phyloP scores from a whole-genome alignment of 1,139 yeast genomes.

The Insectozyma bohioensis region DNA sequence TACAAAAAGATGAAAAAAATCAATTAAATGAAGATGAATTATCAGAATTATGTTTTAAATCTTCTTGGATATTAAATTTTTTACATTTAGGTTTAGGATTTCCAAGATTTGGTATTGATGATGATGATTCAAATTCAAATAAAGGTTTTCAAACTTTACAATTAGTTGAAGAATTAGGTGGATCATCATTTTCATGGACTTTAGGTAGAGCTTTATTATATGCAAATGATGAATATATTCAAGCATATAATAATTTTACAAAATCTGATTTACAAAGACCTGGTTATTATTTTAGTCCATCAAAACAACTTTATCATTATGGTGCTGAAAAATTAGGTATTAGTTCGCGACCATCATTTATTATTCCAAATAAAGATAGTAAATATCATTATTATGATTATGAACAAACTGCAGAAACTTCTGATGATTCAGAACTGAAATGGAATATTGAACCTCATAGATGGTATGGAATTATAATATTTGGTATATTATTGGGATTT shows the following conservation, averaged over 20 bases:
- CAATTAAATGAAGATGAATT: slow-evolving; percentile 41
- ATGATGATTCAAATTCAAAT: slow-evolving; percentile 21
- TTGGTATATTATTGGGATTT: slow-evolving; percentile 40
- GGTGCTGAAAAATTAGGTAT: slow-evolving; percentile 56
- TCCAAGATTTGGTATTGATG: slow-evolving; percentile 55
- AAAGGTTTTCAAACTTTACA: slow-evolving; percentile 49
- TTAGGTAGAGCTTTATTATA: slow-evolving; percentile 76
- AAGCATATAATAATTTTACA: slow-evolving; percentile 36
- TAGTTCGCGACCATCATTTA: slow-evolving; percentile 44
- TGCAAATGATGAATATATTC: slow-evolving; percentile 45
- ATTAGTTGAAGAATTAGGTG: slow-evolving; percentile 62
- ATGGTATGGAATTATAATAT: slow-evolving; percentile 54
- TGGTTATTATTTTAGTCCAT: slow-evolving; percentile 54
- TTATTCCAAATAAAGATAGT: slow-evolving; percentile 22
- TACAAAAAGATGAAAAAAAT: slow-evolving; percentile 24
- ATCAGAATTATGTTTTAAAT: slow-evolving; percentile 58
- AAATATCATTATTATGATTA: slow-evolving; percentile 28
- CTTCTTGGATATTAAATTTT: slow-evolving; percentile 71
- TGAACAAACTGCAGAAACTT: slow-evolving; percentile 29
- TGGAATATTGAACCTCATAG: slow-evolving; percentile 52
- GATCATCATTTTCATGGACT: slow-evolving; percentile 78
- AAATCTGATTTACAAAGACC: slow-evolving; percentile 18
- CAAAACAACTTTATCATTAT: slow-evolving; percentile 44
- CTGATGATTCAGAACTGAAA: slow-evolving; percentile 31
- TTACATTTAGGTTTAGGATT: slow-evolving; percentile 74